Evolutionary conservation across 148 eudicot species (phyloP).

Genomic region (Chenopodium formosanum): DNA sequence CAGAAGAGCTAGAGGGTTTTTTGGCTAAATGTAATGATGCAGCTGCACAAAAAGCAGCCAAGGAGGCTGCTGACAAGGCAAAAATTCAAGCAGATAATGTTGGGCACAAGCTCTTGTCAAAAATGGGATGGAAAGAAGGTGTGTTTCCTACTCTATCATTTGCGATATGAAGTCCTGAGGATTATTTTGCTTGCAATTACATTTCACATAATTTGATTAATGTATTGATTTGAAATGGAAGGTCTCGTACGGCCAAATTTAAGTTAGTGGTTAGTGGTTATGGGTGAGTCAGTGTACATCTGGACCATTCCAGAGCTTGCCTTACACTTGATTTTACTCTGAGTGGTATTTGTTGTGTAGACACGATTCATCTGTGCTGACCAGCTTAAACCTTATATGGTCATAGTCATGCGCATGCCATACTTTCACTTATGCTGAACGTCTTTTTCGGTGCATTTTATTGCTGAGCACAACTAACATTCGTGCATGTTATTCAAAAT

Average conservation of each 20-base stretch:
- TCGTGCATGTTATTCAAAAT: neutral
- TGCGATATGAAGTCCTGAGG: neutral
- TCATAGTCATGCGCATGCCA: too few species aligned
- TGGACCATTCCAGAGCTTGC: neutral
- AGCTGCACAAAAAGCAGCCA: conserved; percentile 65
- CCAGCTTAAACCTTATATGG: neutral
- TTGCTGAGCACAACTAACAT: neutral
- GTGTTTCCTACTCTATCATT: conserved; percentile 1
- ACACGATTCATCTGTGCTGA: neutral
- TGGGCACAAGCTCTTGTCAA: conserved; percentile 89
- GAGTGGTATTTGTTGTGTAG: neutral
- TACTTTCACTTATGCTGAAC: too few species aligned
- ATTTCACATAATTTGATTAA: neutral
- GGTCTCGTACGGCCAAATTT: too few species aligned
- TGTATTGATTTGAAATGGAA: too few species aligned
- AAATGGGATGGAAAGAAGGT: conserved; percentile 99
- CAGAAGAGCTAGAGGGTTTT: conserved; percentile 83
- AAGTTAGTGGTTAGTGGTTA: too few species aligned
- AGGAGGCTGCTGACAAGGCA: conserved; percentile 66
- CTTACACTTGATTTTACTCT: neutral
- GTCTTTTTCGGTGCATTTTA: neutral
- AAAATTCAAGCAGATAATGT: conserved; percentile 96
- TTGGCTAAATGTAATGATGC: conserved; percentile 83
- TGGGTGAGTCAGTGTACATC: neutral
- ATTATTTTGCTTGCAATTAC: too few species aligned